Conservation (phyloP, 257 asterid species). For the Voacanga thouarsii region DNA sequence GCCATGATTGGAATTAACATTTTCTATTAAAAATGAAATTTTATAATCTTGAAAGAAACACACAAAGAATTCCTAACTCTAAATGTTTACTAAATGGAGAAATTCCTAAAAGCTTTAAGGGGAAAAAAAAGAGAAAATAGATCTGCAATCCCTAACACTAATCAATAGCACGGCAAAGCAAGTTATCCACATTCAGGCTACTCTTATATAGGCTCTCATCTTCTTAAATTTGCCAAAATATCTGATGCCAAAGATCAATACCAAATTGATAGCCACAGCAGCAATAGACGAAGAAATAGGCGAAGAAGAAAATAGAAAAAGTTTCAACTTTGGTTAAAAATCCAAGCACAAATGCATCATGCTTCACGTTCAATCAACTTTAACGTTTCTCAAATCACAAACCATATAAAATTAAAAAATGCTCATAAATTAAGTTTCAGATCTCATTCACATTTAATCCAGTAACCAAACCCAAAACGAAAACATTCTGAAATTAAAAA, state of each 20-base stretch:
- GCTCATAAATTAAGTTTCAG: conserved; percentile 23
- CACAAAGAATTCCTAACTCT: too few relatives aligned
- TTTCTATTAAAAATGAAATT: too few relatives aligned
- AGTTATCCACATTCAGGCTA: not conserved
- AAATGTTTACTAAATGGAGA: too few relatives aligned
- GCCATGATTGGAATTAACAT: too few relatives aligned
- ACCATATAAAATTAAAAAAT: conserved; percentile 20
- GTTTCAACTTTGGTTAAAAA: not conserved
- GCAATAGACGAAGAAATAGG: too few relatives aligned
- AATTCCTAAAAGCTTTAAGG: too few relatives aligned
- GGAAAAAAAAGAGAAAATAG: conserved; percentile 8
- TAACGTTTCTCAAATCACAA: not conserved
- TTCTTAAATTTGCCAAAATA: not conserved
- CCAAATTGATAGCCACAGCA: not conserved
- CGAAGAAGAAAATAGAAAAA: not conserved
- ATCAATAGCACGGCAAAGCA: not conserved
- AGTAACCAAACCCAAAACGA: conserved; percentile 1
- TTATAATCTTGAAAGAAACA: too few relatives aligned
- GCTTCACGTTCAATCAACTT: not conserved
- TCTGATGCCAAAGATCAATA: not conserved
- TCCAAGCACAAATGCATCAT: not conserved
- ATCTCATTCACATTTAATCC: conserved; percentile 29
- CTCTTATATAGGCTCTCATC: not conserved
- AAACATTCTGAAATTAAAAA: not conserved
- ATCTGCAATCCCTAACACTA: conserved; percentile 6